Evolutionary conservation across 2,329 filamentous ascomycete genomes (phyloP), one percentile per base, ranked within the genome.

Genomic region (Hypomyces rosellus): DNA sequence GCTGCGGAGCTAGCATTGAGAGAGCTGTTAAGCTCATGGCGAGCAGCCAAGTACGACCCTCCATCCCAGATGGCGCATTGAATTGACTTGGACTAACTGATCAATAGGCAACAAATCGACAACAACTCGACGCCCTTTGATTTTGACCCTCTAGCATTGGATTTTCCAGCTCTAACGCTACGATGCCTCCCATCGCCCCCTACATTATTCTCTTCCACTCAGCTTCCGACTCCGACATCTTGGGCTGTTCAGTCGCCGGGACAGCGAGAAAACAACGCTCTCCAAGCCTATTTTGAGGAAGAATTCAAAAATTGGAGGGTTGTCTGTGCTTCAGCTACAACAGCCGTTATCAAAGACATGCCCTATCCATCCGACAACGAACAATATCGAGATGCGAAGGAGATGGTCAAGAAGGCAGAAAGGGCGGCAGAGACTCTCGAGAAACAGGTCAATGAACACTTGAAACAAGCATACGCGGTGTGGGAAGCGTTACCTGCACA

Each of bases 1-100:
- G 91, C 91, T 5, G 84, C 91, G 18, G 89, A 96, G 69, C 71
- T 96, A 64, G 90, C 92, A 6, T 69, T 96, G 58, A 77, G 88
- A 55, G 92, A 96, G 70, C 74, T 96, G 41, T 70, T 96, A 49
- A 84, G 85, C 61, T 91, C 87, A 53, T 80, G 91, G 65, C 83
- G 87, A 63, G 88, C 90, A 55, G 90, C 91, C 56, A 89, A 85
- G 88, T 91, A 76, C 60, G 82, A 69, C 45, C 33, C 44, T 34
- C 38, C 22, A 42, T 25, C 33, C n/a, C 34, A 44, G 13, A 36
- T n/a, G 38, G 34, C 45, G 46, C 5, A 14, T 15, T 33, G 37
- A 34, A 25, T 37, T 20, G n/a, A 14, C 3, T 30, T 38, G 43
- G 33, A 22, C 52, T 59, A 55, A 60, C 53, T 45, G 45, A 48